Evolutionary conservation across 768 basidiomycete genomes (phyloP).

Genomic region (Ramaria rubella): DNA sequence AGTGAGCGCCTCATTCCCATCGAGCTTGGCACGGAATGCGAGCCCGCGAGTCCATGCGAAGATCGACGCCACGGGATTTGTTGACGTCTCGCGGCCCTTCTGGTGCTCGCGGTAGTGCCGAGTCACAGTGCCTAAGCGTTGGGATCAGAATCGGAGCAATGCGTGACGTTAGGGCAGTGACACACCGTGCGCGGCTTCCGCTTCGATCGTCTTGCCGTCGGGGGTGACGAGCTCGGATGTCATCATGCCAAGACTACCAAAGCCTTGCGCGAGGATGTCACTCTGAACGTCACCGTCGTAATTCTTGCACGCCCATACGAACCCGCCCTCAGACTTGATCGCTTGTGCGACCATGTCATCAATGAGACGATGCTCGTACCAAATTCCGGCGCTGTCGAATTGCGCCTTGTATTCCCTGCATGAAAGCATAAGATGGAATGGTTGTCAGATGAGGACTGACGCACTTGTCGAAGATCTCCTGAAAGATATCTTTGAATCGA

Average conservation of each 20-base stretch:
- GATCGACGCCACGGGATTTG: constrained; percentile 97
- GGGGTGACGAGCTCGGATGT: constrained; percentile 92
- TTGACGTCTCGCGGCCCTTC: constrained; percentile 96
- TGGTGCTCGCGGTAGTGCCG: constrained; percentile 97
- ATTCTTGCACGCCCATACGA: constrained; percentile 71
- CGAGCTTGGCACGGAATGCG: constrained; percentile 87
- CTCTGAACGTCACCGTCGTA: constrained; percentile 76
- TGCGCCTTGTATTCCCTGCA: constrained; percentile 57
- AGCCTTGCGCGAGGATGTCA: constrained; percentile 96
- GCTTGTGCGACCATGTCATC: constrained; percentile 99
- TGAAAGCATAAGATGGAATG: neutral
- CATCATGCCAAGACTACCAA: constrained; percentile 98
- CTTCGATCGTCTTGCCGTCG: constrained; percentile 87
- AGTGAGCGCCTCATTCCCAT: constrained; percentile 67
- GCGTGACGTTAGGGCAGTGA: neutral
- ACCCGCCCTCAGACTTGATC: constrained; percentile 94
- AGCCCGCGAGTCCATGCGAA: constrained; percentile 98
- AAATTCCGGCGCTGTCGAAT: constrained; percentile 67
- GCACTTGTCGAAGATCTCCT: constrained; percentile 82
- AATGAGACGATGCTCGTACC: constrained; percentile 95
- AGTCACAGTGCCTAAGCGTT: constrained; percentile 71
- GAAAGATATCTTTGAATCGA: constrained; percentile 98
- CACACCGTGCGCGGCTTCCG: constrained; percentile 90
- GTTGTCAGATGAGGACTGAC: constrained; percentile 16
- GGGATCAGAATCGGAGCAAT: neutral